Base-by-base conservation (phyloP, 2,329 filamentous ascomycete genomes). In the Sclerotinia subarctica region DNA sequence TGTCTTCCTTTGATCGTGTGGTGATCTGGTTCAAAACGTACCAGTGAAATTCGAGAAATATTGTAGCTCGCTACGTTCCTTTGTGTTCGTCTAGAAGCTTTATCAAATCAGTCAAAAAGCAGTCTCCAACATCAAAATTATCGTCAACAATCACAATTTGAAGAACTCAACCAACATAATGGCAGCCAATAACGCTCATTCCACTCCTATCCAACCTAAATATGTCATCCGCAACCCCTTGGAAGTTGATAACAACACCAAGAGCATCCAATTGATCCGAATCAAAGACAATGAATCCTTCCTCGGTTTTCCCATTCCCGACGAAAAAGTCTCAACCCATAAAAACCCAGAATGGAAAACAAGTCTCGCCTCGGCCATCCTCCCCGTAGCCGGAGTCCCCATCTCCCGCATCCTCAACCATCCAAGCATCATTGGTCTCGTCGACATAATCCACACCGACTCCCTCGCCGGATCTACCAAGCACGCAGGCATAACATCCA, bases 391-490 rank as follows among this genome's bases (percentile, higher is more conserved):
- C 13, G 67, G 67, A 2, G 42, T 72, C 0, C 58, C 73, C 4
- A 29, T 76, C 5, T 75, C 74, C 29, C 71, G 70, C 5, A 73
- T 77, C 47, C 70, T 77, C 35, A 76, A 77, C 66, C 76, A 76
- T 35, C 73, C 74, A 10, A 76, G 76, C 54, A 70, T 76, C 44
- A 72, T 76, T 59, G 74, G 71, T 4, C 70, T 77, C 15, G 70
- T 76, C 69, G 75, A 76, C 44, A 71, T 77, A n/a, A 70, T 74
- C 21, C 70, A 71, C 4, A 70, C 67, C 47, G 70, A 69, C 5
- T 56, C 57, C 7, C 13, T 65, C 13, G 51, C 66, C 10, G 72
- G 70, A n/a, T 63, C 44, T 15, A 67, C 42, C 17, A 62, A 51
- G 3, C 51, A 58, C 24, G 54, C 68, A 5, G 71, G 72, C 26